Conservation (phyloP, 352 stramenopile species). For the Pythium monospermum region DNA sequence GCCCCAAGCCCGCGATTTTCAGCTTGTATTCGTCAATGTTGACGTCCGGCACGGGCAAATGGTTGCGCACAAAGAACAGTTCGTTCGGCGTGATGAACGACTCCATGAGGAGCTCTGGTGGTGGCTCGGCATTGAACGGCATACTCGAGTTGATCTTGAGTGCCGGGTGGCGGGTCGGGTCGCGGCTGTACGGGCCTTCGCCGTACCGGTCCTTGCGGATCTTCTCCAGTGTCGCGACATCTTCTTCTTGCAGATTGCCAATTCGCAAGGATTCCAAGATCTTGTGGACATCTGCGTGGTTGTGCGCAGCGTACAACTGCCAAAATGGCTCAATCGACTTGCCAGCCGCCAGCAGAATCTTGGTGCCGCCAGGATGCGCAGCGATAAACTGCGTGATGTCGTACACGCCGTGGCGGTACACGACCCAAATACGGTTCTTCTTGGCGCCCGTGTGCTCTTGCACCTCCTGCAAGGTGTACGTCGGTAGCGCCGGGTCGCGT, state of each 20-base stretch:
- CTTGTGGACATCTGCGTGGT: constrained; percentile 88
- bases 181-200: constrained; percentile 90
- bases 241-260: constrained; percentile 83
- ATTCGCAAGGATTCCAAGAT: constrained; percentile 91
- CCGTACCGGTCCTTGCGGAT: constrained; percentile 78
- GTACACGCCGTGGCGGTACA: constrained; percentile 93
- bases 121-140: constrained; percentile 95
- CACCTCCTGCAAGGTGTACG: constrained; percentile 64
- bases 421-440: constrained; percentile 88
- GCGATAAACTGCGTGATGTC: constrained; percentile 96
- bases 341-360: constrained; percentile 87
- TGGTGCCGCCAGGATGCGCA: constrained; percentile 90
- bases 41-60: constrained; percentile 94
- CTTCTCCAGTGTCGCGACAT: constrained; percentile 83
- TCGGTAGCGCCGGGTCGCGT: constrained; percentile 42
- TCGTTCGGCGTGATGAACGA: constrained; percentile 95
- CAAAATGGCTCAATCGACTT: constrained; percentile 92
- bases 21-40: constrained; percentile 57
- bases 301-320: constrained; percentile 96
- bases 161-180: constrained; percentile 84
- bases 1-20: constrained; percentile 59
- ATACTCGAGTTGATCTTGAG: constrained; percentile 92
- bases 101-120: constrained; percentile 88
- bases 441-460: constrained; percentile 65
- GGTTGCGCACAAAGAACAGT: constrained; percentile 97